phyloP scores from a whole-genome alignment of 2,329 filamentous ascomycete species.

The Drechslerella dactyloides region DNA sequence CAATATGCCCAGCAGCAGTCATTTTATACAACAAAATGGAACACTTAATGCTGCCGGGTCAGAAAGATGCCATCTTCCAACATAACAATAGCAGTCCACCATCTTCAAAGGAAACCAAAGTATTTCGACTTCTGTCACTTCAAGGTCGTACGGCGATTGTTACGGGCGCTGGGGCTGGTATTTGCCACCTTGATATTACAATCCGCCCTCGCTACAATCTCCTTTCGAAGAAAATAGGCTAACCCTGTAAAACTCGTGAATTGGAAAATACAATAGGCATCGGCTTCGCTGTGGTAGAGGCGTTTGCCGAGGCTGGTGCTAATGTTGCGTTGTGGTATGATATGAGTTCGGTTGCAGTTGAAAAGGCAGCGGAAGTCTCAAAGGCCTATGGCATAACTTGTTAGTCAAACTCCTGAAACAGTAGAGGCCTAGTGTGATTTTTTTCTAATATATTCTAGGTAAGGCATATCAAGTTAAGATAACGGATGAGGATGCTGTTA shows the following conservation, averaged over 20 bases:
- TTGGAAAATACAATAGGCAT: conserved; percentile 62
- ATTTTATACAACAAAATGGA: conserved; percentile 14
- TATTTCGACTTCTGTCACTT: conserved; percentile 15
- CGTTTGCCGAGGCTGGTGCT: conserved; percentile 73
- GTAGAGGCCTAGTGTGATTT: too few species aligned
- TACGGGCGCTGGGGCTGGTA: conserved; percentile 27
- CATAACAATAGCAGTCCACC: conserved; percentile 11
- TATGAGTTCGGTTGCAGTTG: conserved; percentile 69
- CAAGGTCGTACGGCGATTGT: conserved; percentile 27
- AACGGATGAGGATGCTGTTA: conserved; percentile 63
- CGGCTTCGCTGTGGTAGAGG: conserved; percentile 69
- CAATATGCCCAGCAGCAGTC: too few species aligned
- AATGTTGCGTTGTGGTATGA: conserved; percentile 77
- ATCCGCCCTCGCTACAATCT: too few species aligned
- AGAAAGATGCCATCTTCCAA: conserved; percentile 24
- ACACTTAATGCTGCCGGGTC: conserved; percentile 14
- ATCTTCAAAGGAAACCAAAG: neutral
- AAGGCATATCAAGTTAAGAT: conserved; percentile 68
- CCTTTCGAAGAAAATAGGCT: neutral
- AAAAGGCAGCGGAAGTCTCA: conserved; percentile 69
- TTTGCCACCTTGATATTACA: neutral
- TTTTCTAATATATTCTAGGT: too few species aligned
- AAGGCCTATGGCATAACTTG: conserved; percentile 71
- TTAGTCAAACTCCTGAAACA: too few species aligned
- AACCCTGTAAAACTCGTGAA: neutral